phyloP scores from a whole-genome alignment of 345 rosid genomes.

The Moricandia moricandioides region DNA sequence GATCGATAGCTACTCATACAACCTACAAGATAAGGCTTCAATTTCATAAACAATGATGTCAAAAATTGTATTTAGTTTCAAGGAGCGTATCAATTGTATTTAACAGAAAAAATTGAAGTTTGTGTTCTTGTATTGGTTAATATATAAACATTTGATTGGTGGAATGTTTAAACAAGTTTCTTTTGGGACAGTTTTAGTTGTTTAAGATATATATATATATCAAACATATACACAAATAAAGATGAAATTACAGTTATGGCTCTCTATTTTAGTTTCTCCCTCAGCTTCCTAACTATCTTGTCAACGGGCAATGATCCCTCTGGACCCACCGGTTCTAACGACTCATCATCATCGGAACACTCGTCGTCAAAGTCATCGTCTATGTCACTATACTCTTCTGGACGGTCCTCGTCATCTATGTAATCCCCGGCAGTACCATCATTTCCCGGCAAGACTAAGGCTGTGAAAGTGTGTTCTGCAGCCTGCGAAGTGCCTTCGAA shows the following conservation, averaged over 20 bases:
- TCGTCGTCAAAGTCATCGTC: slow-evolving; percentile 47
- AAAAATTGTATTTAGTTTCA: background rate
- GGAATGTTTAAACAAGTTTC: background rate
- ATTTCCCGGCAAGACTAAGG: slow-evolving; percentile 46
- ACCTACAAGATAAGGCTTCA: slow-evolving; percentile 1
- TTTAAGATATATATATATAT: background rate
- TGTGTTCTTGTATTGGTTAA: background rate
- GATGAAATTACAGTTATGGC: background rate
- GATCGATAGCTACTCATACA: background rate
- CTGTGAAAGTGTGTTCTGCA: slow-evolving; percentile 72
- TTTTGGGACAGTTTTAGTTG: background rate
- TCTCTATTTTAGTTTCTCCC: slow-evolving; percentile 25
- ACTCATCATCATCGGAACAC: slow-evolving; percentile 50
- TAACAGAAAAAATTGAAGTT: background rate
- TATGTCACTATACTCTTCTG: slow-evolving; percentile 30
- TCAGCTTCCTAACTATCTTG: slow-evolving; percentile 47
- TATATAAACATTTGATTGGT: background rate
- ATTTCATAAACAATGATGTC: background rate
- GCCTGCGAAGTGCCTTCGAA: slow-evolving; percentile 62
- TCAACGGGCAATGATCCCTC: slow-evolving; percentile 68
- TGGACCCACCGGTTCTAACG: slow-evolving; percentile 34
- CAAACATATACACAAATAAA: slow-evolving; percentile 11
- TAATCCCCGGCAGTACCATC: slow-evolving; percentile 36
- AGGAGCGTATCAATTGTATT: background rate
- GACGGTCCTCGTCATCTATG: slow-evolving; percentile 28